Evolutionary conservation across 345 rosid genomes (phyloP).

Genomic region (Mallotus nudiflorus): DNA sequence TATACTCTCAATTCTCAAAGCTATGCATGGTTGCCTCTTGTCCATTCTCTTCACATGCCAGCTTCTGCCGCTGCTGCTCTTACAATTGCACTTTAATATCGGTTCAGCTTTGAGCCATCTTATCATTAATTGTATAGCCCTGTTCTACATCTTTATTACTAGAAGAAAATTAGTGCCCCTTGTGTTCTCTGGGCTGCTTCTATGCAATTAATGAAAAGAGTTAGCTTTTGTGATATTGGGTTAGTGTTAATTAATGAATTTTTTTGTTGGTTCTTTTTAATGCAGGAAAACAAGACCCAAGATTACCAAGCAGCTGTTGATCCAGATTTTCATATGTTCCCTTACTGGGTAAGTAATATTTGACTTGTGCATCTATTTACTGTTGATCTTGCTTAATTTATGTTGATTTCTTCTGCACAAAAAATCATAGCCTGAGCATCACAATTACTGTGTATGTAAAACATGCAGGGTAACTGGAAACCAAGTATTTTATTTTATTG

Average conservation of each 20-base stretch:
- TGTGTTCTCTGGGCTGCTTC: neutral
- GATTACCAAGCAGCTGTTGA: constrained; percentile 51
- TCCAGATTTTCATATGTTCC: constrained; percentile 73
- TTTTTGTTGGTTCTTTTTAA: neutral
- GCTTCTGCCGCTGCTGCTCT: neutral
- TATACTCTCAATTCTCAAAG: neutral
- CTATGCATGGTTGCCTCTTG: constrained; percentile 35
- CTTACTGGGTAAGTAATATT: constrained; percentile 67
- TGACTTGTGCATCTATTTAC: too few species aligned
- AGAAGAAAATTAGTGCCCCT: neutral
- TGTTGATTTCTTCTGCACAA: neutral
- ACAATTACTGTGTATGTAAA: too few species aligned
- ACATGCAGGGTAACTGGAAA: constrained; percentile 62
- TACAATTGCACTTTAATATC: neutral
- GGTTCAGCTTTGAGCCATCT: neutral
- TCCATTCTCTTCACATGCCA: neutral
- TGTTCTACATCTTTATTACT: too few species aligned
- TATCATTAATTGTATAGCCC: constrained; percentile 4
- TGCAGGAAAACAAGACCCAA: constrained; percentile 80
- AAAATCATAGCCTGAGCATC: too few species aligned
- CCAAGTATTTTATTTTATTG: constrained; percentile 80
- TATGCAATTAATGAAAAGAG: neutral
- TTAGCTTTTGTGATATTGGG: neutral
- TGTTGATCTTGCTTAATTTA: too few species aligned
- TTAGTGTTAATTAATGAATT: neutral